A percentile compares a stretch with the other conserved stretches of the same genome.
phyloP scores from a whole-genome alignment of 768 basidiomycete species.

The Psilocybe cubensis region DNA sequence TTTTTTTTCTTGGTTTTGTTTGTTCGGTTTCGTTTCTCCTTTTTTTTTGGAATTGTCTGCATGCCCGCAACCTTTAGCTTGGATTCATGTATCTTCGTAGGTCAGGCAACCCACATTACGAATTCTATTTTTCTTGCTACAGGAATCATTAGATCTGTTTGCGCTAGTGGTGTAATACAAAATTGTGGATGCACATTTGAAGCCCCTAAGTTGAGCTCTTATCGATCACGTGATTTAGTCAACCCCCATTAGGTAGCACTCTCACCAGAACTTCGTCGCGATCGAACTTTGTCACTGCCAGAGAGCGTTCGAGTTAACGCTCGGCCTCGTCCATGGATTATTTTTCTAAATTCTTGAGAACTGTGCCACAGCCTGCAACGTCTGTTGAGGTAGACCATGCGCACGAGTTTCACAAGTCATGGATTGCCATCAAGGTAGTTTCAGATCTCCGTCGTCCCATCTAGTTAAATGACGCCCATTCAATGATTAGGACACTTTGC shows the following conservation, averaged over 20 bases:
- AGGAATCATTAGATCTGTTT: too few species aligned
- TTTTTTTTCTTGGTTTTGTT: slow-evolving; percentile 5
- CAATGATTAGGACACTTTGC: slow-evolving; percentile 81
- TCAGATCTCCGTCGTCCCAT: background rate
- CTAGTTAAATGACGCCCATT: too few species aligned
- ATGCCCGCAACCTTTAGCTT: slow-evolving; percentile 12
- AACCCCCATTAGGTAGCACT: slow-evolving; percentile 3
- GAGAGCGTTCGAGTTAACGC: background rate
- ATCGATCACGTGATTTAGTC: slow-evolving; percentile 2
- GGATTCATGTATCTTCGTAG: slow-evolving; percentile 22
- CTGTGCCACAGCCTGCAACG: slow-evolving; percentile 42
- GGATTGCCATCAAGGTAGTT: slow-evolving; percentile 71
- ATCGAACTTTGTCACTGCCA: background rate
- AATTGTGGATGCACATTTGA: too few species aligned
- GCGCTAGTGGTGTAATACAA: too few species aligned
- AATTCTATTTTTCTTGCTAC: slow-evolving; percentile 4
- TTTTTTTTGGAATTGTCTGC: slow-evolving; percentile 10
- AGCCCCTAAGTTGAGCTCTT: too few species aligned
- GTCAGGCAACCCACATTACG: slow-evolving; percentile 6
- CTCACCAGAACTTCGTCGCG: background rate
- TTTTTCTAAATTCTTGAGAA: slow-evolving; percentile 78
- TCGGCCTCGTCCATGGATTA: slow-evolving; percentile 64
- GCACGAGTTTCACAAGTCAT: slow-evolving; percentile 76
- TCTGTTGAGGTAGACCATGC: slow-evolving; percentile 68
- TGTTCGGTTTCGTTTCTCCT: background rate